Conservation (phyloP, 306 rosid genomes). For the Trichosanthes cucumerina region DNA sequence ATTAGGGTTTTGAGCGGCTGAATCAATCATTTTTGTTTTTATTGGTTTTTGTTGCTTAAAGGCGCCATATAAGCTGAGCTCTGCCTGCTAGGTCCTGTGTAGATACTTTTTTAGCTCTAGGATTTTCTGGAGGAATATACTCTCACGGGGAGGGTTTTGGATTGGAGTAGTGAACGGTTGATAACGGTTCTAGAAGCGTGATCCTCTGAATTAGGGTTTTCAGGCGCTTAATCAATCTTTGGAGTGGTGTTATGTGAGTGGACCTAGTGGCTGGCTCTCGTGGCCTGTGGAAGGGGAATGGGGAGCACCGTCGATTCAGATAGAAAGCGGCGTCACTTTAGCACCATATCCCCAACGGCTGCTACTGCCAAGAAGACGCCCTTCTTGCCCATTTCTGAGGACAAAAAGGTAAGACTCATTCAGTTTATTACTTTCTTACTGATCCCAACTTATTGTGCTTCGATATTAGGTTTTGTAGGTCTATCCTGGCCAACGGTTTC, state of each 20-base stretch:
- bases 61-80: background rate
- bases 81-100: background rate
- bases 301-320: conserved; percentile 85
- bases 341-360: conserved; percentile 72
- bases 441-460: background rate
- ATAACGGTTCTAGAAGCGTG: background rate
- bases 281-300: conserved; percentile 49
- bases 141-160: background rate
- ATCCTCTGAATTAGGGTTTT: conserved; percentile 45
- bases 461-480: background rate
- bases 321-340: conserved; percentile 89
- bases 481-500: background rate
- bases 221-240: conserved; percentile 1
- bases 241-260: conserved; percentile 33
- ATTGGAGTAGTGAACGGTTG: background rate
- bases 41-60: background rate
- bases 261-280: conserved; percentile 31
- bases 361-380: conserved; percentile 62
- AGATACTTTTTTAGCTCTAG: background rate
- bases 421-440: background rate
- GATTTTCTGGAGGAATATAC: background rate
- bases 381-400: conserved; percentile 58
- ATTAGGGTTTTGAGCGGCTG: background rate
- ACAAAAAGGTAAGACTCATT: conserved; percentile 58
- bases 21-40: background rate